phyloP scores from a whole-genome alignment of 2,329 filamentous ascomycete genomes.

The Emergomyces orientalis region DNA sequence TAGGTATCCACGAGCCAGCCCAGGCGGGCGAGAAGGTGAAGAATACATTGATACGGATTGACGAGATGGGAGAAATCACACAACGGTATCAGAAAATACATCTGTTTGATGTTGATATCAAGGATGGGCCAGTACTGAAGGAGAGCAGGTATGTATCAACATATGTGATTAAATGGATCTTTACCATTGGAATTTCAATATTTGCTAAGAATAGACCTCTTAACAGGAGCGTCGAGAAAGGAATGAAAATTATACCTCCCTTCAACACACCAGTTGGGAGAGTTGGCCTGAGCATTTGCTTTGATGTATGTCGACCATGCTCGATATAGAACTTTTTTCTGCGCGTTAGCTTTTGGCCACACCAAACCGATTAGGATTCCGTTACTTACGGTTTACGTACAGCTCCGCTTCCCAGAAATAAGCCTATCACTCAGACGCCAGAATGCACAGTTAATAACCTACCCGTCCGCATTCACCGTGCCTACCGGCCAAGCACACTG shows the following conservation, averaged over 20 bases:
- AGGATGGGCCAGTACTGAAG: conserved; percentile 48
- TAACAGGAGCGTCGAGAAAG: conserved; percentile 55
- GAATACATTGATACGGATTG: conserved; percentile 60
- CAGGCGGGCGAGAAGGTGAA: conserved; percentile 45
- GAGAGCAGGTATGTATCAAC: conserved; percentile 45
- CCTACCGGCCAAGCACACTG: conserved; percentile 80
- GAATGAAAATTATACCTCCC: conserved; percentile 54
- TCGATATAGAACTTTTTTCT: not conserved
- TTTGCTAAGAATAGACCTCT: not conserved
- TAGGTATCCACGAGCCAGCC: conserved; percentile 74
- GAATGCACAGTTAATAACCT: conserved; percentile 67
- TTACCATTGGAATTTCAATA: not conserved
- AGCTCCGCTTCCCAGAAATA: conserved; percentile 70
- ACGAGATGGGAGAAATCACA: conserved; percentile 48
- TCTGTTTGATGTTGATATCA: conserved; percentile 66
- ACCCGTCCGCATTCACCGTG: conserved; percentile 84
- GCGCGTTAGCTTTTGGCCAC: not conserved
- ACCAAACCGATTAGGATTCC: not conserved
- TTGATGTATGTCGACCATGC: conserved; percentile 51
- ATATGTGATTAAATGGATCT: conserved; percentile 4
- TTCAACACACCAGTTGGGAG: conserved; percentile 65
- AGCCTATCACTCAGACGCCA: conserved; percentile 56
- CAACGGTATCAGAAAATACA: conserved; percentile 80
- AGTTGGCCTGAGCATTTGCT: conserved; percentile 76
- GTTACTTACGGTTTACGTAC: not conserved